phyloP scores from a whole-genome alignment of 2,329 filamentous ascomycete genomes.

The Beauveria bassiana region DNA sequence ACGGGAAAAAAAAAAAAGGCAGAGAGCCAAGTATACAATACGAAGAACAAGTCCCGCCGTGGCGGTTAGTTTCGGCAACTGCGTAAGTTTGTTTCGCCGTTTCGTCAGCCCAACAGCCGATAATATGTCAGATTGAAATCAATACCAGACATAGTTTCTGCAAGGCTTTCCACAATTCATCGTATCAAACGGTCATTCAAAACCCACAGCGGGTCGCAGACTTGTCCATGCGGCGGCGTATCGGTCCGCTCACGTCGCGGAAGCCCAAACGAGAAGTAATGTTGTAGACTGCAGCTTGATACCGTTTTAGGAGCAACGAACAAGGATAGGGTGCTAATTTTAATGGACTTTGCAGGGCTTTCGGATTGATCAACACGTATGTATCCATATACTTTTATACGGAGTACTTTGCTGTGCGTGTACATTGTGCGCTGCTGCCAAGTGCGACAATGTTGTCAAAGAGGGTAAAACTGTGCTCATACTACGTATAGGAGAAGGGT shows the following conservation, averaged over 20 bases:
- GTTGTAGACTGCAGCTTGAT: background rate
- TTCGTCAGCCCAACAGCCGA: background rate
- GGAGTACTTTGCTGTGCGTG: no score
- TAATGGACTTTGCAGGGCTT: background rate
- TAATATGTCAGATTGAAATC: background rate
- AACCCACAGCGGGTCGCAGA: background rate
- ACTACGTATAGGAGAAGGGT: background rate
- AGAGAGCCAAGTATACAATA: no score
- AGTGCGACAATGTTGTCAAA: background rate
- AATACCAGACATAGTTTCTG: background rate
- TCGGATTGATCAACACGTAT: background rate
- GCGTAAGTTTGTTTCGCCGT: background rate
- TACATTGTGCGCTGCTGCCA: background rate
- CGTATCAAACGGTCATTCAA: background rate
- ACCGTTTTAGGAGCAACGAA: background rate
- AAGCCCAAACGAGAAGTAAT: background rate
- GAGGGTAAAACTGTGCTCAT: background rate
- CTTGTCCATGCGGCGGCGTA: background rate
- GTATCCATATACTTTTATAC: no score
- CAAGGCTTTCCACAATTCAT: background rate
- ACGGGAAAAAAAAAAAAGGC: no score
- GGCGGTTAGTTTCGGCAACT: background rate
- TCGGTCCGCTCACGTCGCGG: background rate
- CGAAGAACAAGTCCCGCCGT: no score
- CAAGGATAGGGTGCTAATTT: background rate